Evolutionary conservation across 2,329 filamentous ascomycete genomes (phyloP).

Genomic region (Trichoderma breve): DNA sequence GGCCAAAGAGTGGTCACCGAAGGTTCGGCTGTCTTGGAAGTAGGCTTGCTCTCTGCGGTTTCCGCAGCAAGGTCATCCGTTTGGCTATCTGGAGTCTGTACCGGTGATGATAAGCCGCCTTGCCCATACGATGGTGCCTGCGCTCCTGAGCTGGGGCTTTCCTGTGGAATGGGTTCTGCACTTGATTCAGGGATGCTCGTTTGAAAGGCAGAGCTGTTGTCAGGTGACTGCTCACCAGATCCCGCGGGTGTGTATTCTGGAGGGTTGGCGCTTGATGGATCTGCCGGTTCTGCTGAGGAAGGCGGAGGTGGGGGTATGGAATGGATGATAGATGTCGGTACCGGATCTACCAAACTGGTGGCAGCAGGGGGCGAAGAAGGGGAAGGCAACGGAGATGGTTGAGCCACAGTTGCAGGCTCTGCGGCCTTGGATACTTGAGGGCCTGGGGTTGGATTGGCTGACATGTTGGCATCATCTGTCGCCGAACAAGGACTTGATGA

Average conservation of each 20-base stretch:
- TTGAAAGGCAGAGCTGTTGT: neutral
- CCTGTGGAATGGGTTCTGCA: neutral
- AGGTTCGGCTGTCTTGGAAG: neutral
- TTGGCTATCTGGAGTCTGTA: neutral
- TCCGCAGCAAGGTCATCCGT: neutral
- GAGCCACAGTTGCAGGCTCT: neutral
- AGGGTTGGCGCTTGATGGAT: neutral
- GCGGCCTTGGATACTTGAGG: neutral
- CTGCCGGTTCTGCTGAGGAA: neutral
- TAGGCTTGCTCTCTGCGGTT: neutral
- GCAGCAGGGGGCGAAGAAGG: neutral
- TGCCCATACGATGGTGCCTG: neutral
- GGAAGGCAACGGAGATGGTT: neutral
- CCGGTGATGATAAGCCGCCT: neutral
- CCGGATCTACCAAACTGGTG: neutral
- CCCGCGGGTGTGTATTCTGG: neutral
- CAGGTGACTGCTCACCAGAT: neutral
- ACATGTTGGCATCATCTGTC: neutral
- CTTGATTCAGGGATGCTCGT: neutral
- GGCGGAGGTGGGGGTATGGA: neutral
- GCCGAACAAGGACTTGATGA: slow-evolving; percentile 1
- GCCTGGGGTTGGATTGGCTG: neutral
- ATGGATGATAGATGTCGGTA: neutral
- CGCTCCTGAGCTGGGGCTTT: neutral
- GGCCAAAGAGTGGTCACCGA: slow-evolving; percentile 17